phyloP scores from a whole-genome alignment of 306 rosid species.

The Fragaria ananassa region DNA sequence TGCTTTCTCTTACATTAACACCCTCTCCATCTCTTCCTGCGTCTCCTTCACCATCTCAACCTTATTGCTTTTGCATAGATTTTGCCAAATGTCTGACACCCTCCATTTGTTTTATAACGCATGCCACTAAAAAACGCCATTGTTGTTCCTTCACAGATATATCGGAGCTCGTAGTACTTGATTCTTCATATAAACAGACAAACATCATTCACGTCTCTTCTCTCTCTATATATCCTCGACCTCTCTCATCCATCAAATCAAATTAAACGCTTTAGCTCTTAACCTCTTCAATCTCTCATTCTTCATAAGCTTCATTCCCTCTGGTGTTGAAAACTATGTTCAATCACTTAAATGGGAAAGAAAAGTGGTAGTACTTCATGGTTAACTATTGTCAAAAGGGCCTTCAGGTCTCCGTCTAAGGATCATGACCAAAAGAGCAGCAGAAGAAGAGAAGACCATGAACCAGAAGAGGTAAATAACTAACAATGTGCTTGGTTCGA shows the following conservation, averaged over 20 bases:
- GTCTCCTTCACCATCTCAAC: slow-evolving; percentile 15
- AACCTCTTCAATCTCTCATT: background rate
- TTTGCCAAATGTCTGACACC: slow-evolving; percentile 26
- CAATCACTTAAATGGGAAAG: slow-evolving; percentile 23
- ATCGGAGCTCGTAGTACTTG: slow-evolving; percentile 10
- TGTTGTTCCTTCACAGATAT: slow-evolving; percentile 3
- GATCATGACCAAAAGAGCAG: slow-evolving; percentile 14
- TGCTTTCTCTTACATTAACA: slow-evolving; percentile 22
- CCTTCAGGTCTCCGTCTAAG: slow-evolving; percentile 31
- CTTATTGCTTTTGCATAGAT: slow-evolving; percentile 19
- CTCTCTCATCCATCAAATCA: background rate
- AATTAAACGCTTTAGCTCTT: background rate
- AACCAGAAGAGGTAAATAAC: slow-evolving; percentile 26
- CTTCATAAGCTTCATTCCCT: background rate
- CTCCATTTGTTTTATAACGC: slow-evolving; percentile 18
- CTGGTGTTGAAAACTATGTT: background rate
- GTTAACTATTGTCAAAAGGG: slow-evolving; percentile 34
- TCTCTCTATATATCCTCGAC: background rate
- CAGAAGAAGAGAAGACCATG: slow-evolving; percentile 24
- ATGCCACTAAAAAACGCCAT: slow-evolving; percentile 22
- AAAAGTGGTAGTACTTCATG: slow-evolving; percentile 28
- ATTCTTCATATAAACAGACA: slow-evolving; percentile 11
- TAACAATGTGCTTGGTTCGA: background rate
- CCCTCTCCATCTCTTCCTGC: background rate
- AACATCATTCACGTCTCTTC: background rate